These are phyloP conservation scores for Gymnopus androsaceus DNA, from an alignment of 1,284 basidiomycete genomes.

Conservation along the genomic window DNA sequence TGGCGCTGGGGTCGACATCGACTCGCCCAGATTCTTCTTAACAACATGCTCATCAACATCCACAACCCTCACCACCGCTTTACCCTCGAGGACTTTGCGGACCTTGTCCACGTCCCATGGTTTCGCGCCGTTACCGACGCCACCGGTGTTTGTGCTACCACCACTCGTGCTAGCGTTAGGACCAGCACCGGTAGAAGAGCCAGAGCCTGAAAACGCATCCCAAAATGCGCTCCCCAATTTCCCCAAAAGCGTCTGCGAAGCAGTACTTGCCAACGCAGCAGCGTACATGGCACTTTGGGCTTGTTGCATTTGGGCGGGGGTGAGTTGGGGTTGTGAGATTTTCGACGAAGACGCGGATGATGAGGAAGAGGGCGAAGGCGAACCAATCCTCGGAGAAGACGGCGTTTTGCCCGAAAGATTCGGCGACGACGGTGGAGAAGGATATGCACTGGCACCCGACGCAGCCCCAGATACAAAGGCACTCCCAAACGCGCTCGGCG, in stretches of 20 bases:
- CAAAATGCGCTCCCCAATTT: constrained; percentile 75
- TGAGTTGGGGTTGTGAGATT: constrained; percentile 1
- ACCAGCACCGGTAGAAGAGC: constrained; percentile 20
- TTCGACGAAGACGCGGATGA: constrained; percentile 11
- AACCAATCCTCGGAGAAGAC: too few relatives aligned
- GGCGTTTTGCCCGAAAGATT: constrained; percentile 15
- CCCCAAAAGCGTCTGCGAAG: constrained; percentile 67
- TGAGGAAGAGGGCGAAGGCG: background rate
- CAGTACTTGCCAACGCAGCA: constrained; percentile 63
- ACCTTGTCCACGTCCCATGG: constrained; percentile 77
- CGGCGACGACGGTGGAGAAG: background rate
- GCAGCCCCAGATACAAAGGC: constrained; percentile 14
- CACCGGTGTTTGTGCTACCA: background rate
- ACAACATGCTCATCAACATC: constrained; percentile 52
- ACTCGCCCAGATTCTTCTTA: background rate
- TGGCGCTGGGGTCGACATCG: background rate
- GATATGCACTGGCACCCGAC: background rate
- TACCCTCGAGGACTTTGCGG: constrained; percentile 72
- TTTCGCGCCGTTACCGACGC: constrained; percentile 14
- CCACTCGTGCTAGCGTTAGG: constrained; percentile 21
- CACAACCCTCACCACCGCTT: constrained; percentile 71
- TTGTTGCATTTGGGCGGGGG: constrained; percentile 24
- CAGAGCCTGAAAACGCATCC: constrained; percentile 71
- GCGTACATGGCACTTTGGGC: constrained; percentile 40
- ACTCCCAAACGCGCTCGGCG: constrained; percentile 16